Base-by-base conservation (phyloP, 257 asterid species). In the Penstemon barbatus region DNA sequence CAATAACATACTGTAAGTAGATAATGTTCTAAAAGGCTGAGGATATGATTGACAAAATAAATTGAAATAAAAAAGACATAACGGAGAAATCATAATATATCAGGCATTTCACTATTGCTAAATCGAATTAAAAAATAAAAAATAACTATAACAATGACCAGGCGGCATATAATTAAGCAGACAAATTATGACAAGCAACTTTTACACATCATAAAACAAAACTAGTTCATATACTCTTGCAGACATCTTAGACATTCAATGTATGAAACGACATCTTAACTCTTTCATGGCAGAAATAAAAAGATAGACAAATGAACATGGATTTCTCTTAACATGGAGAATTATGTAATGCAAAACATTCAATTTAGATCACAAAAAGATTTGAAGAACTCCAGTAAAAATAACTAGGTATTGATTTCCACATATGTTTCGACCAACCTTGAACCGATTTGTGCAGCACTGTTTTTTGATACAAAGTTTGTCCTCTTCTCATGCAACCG, bases 401-500 rank as follows among this genome's bases (percentile, higher is more conserved):
- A 50, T 37, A 37, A 57, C 52, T 57, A 65, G 63, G 48, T 73
- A 65, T 74, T 75, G 55, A 71, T 73, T 51, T 10, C 53, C 43
- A 57, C 5, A 19, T 5, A 59, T 54, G 46, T 63, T 57, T 66
- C 65, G 71, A 72, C 89, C 63, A 75, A 94, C 98, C 98, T 86
- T 80, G 97, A 86, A 69, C 97, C 97, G 54, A 94, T 91, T 83
- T 94, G 96, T 42, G 99, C 99, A 70, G 97, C 99, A 87, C 85
- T 94, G 72, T 94, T 94, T 81, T 89, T 94, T 36, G 95, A 80
- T 56, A 94, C 90, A 68, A 94, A 94, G 72, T 83, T 94, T 66
- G 87, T 89, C 99, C 89, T 91, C 94, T 94, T 94, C 82, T 91
- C 93, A 82, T 91, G 95, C 89, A 94, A 76, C 54, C 96, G 81